phyloP scores from a whole-genome alignment of 2,329 filamentous ascomycete genomes.

The Sphaceloma murrayae region DNA sequence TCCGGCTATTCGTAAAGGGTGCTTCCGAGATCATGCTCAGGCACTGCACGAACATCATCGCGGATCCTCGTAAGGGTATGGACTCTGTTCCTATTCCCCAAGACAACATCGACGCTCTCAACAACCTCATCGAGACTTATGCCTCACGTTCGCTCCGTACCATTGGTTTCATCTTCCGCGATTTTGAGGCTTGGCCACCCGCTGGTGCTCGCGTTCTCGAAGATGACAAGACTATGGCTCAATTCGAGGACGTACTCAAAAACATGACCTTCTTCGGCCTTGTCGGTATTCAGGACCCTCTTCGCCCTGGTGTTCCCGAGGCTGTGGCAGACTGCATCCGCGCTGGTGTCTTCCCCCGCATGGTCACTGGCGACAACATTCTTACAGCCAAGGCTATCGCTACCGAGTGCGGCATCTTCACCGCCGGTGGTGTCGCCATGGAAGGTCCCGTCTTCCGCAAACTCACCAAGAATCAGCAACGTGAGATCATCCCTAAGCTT shows the following conservation, averaged over 20 bases:
- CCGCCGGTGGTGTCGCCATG: constrained; percentile 34
- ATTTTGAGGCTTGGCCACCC: constrained; percentile 68
- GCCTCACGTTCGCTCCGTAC: constrained; percentile 72
- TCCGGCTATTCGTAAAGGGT: constrained; percentile 47
- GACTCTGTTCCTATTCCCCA: constrained; percentile 44
- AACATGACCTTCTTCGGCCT: constrained; percentile 65
- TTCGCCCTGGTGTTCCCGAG: constrained; percentile 56
- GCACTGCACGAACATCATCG: constrained; percentile 44
- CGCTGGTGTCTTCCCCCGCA: constrained; percentile 62
- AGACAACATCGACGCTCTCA: constrained; percentile 50
- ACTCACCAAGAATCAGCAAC: constrained; percentile 38
- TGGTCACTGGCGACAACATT: constrained; percentile 66
- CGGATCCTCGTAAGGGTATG: constrained; percentile 51
- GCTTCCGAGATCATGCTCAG: constrained; percentile 43
- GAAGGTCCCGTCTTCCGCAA: constrained; percentile 39
- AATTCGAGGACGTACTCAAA: constrained; percentile 59
- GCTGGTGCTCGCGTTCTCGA: constrained; percentile 48
- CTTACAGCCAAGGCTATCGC: constrained; percentile 65
- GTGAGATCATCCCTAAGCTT: constrained; percentile 50
- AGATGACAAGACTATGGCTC: constrained; percentile 52
- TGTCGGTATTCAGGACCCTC: constrained; percentile 66
- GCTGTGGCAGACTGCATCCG: constrained; percentile 58
- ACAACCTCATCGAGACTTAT: constrained; percentile 63
- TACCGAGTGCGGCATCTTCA: constrained; percentile 58
- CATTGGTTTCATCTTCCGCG: constrained; percentile 73